Evolutionary conservation across 257 asterid genomes (phyloP), one percentile per base, ranked within the genome.

Genomic region (Nemophila menziesii): DNA sequence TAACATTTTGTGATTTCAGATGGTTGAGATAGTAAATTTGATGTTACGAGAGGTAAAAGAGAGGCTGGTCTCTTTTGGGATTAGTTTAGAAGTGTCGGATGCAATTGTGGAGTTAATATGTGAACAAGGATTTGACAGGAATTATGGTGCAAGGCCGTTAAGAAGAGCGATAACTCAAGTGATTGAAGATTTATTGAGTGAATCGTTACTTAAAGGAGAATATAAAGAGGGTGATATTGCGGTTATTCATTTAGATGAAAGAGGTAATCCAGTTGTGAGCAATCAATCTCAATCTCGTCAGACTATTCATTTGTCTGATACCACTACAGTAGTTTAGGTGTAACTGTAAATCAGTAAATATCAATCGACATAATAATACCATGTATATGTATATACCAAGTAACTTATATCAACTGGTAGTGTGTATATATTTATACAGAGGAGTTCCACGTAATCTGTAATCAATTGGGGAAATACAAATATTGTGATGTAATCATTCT

Each of bases 81-180:
- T 90, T 17, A 62, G 76, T 26, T 59, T 90, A 67, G 94, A 90
- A 79, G 83, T 90, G 34, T 85, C 98, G n/a, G 78, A 80, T 53
- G 66, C 92, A 15, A 55, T 68, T 22, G 62, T 67, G 76, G 92
- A 84, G 40, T 57, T 81, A 16, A 67, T 90, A 45, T 90, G 98
- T 63, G 49, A 74, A 55, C 93, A 81, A 60, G 98, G 98, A 7
- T 90, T 72, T 15, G 98, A 90, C 64, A 71, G 82, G 63, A 77
- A 80, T 45, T 90, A 90, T 42, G 98, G 98, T 0, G 98, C 98
- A 6, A 86, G 96, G 23, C 94, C 98, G 20, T 87, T 90, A 11
- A 68, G 98, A 52, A 67, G 98, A 54, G 92, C 93, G 0, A 78
- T 85, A n/a, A 79, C 98, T 8, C 74, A 37, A 8, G 63, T 85